These are phyloP conservation scores for Gymnopilus junonius DNA, from an alignment of 768 basidiomycete genomes.

Conservation along the genomic window DNA sequence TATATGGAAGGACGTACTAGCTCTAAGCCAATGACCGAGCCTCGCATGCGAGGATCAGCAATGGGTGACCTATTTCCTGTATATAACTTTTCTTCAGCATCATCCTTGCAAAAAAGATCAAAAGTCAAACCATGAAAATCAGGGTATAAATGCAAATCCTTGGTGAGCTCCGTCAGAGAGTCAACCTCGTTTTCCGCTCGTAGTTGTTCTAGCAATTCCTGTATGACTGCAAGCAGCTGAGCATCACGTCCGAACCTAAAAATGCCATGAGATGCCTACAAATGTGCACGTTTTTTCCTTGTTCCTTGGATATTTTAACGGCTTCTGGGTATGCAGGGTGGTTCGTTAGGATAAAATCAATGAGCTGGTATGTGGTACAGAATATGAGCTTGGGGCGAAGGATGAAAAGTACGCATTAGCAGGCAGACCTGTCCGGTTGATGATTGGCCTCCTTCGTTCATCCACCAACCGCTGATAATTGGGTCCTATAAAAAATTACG, in stretches of 20 bases:
- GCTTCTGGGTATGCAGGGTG: conserved; percentile 85
- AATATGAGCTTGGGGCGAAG: background rate
- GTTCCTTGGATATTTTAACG: conserved; percentile 61
- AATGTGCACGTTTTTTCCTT: conserved; percentile 60
- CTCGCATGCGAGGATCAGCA: conserved; percentile 94
- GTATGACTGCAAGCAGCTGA: conserved; percentile 55
- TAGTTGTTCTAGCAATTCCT: conserved; percentile 73
- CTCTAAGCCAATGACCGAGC: conserved; percentile 85
- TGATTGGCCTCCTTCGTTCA: conserved; percentile 99
- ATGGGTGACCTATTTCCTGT: conserved; percentile 95
- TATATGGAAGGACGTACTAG: conserved; percentile 49
- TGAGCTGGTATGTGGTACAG: conserved; percentile 60
- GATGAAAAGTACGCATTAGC: background rate
- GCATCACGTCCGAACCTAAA: background rate
- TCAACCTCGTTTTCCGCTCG: conserved; percentile 55
- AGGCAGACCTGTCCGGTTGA: conserved; percentile 87
- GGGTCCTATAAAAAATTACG: conserved; percentile 57
- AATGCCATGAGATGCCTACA: conserved; percentile 37
- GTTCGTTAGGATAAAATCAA: conserved; percentile 93
- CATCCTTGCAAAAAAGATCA: background rate
- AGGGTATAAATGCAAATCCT: conserved; percentile 92
- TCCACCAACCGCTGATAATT: conserved; percentile 96
- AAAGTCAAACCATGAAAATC: conserved; percentile 78
- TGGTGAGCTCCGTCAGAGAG: conserved; percentile 82
- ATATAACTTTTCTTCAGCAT: background rate